Evolutionary conservation across 139 green algal species (phyloP).

Genomic region (Auxenochlorella pyrenoidosa): DNA sequence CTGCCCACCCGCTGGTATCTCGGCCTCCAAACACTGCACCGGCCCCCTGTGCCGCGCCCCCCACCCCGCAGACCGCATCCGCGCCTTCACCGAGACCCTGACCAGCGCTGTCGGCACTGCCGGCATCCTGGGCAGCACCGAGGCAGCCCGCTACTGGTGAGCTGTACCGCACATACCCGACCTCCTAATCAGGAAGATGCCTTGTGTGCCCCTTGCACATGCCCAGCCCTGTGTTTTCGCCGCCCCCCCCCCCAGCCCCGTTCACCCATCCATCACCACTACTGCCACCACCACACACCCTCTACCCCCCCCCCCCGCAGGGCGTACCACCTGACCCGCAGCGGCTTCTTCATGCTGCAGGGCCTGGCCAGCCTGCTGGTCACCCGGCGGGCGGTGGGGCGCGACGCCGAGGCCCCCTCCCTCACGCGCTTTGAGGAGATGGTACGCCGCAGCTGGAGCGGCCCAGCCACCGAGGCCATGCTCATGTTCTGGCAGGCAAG

Average conservation of each 20-base stretch:
- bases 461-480: conserved; percentile 50
- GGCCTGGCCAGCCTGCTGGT: conserved; percentile 43
- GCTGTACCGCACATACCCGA: background rate
- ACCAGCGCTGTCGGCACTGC: conserved; percentile 7
- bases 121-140: conserved; percentile 18
- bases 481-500: conserved; percentile 32
- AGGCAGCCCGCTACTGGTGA: conserved; percentile 35
- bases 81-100: conserved; percentile 38
- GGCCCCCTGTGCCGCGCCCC: no score
- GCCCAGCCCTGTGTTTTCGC: no score
- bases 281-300: background rate
- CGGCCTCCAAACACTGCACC: no score
- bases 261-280: no score
- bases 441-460: conserved; percentile 25
- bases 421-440: conserved; percentile 33
- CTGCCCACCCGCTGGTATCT: no score
- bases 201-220: no score
- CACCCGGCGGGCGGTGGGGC: background rate
- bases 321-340: conserved; percentile 76
- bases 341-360: conserved; percentile 75
- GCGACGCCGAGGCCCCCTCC: background rate
- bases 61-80: conserved; percentile 19
- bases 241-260: no score
- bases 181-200: no score
- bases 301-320: background rate